Evolutionary conservation across 2,329 filamentous ascomycete genomes (phyloP).

Genomic region (Pseudopithomyces maydicus): DNA sequence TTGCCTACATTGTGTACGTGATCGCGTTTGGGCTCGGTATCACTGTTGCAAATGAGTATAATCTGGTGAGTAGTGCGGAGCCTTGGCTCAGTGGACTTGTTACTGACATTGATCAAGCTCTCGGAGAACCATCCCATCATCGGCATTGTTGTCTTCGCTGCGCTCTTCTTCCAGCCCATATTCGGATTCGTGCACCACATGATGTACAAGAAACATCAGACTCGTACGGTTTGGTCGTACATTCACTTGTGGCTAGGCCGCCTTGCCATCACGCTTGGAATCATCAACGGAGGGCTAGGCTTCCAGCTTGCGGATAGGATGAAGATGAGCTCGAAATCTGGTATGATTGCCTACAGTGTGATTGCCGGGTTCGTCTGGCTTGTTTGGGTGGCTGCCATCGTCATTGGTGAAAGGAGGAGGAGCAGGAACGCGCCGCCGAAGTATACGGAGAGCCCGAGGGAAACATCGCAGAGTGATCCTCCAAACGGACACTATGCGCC

Average conservation of each 20-base stretch:
- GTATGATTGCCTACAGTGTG: slow-evolving; percentile 56
- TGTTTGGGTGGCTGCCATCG: slow-evolving; percentile 33
- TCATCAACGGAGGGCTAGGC: slow-evolving; percentile 63
- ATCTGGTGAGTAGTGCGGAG: slow-evolving; percentile 26
- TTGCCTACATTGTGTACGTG: slow-evolving; percentile 55
- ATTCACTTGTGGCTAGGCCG: slow-evolving; percentile 62
- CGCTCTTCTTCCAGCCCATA: slow-evolving; percentile 61
- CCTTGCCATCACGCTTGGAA: slow-evolving; percentile 55
- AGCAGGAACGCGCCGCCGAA: slow-evolving; percentile 21
- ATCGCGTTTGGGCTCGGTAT: slow-evolving; percentile 59
- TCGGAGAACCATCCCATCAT: slow-evolving; percentile 57
- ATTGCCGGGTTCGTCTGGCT: slow-evolving; percentile 55
- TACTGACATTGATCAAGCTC: slow-evolving; percentile 28
- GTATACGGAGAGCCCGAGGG: slow-evolving; percentile 16
- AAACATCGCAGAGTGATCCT: not conserved
- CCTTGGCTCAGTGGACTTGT: not conserved
- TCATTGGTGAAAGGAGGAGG: slow-evolving; percentile 36
- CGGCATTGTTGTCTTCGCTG: slow-evolving; percentile 56
- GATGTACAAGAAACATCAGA: slow-evolving; percentile 53
- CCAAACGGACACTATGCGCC: slow-evolving; percentile 26
- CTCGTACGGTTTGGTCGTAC: slow-evolving; percentile 54
- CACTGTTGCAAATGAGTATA: slow-evolving; percentile 50
- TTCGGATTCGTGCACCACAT: slow-evolving; percentile 59
- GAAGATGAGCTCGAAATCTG: slow-evolving; percentile 30
- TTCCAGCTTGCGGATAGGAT: slow-evolving; percentile 53